These are phyloP conservation scores for Ziziphus jujuba DNA, from an alignment of 306 rosid genomes.

Conservation along the genomic window DNA sequence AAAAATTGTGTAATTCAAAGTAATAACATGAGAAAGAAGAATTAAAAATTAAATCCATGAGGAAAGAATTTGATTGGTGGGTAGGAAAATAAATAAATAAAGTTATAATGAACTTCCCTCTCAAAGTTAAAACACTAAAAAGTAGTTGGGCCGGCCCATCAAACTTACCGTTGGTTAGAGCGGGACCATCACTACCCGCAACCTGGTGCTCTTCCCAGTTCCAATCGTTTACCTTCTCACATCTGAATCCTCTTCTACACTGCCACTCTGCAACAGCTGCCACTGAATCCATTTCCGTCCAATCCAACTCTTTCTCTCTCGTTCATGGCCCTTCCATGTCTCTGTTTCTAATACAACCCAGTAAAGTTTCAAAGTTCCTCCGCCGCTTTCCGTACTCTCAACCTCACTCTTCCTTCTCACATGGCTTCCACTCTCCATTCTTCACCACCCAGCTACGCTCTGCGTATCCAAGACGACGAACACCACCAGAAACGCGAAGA, in stretches of 20 bases:
- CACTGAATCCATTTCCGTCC: neutral
- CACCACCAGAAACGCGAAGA: conserved; percentile 36
- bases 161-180: too few relatives aligned
- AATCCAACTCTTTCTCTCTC: neutral
- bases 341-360: conserved; percentile 28
- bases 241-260: neutral
- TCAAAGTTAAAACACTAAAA: too few relatives aligned
- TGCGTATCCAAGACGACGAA: conserved; percentile 43
- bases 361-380: conserved; percentile 23
- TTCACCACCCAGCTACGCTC: conserved; percentile 52
- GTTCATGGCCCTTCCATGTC: neutral
- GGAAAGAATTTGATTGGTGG: too few relatives aligned
- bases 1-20: too few relatives aligned
- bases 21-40: too few relatives aligned
- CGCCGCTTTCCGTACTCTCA: conserved; percentile 2
- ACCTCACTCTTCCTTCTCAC: conserved; percentile 5
- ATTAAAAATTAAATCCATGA: too few relatives aligned
- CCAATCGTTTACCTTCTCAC: neutral
- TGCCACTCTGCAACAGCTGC: neutral
- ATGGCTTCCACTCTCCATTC: conserved; percentile 48
- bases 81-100: too few relatives aligned
- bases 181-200: too few relatives aligned
- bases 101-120: too few relatives aligned
- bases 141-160: too few relatives aligned
- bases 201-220: neutral